Conservation (phyloP, 148 eudicot species). For the Arctostaphylos glauca region DNA sequence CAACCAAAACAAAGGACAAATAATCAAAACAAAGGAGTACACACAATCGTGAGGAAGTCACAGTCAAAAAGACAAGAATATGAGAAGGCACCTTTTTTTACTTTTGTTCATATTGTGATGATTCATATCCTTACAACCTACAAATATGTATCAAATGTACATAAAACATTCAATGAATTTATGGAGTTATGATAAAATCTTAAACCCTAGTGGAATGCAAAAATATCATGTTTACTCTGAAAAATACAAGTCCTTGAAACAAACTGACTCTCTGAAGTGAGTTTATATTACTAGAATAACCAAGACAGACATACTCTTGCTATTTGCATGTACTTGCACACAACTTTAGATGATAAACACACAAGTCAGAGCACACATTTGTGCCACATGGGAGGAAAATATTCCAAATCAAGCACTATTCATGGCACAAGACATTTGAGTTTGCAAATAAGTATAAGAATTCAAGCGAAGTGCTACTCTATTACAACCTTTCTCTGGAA, state of each 20-base stretch:
- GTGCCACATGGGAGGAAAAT: background rate
- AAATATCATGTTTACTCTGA: background rate
- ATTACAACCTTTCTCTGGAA: slow-evolving; percentile 91
- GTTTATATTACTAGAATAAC: background rate
- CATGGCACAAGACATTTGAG: slow-evolving; percentile 2
- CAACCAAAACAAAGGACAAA: background rate
- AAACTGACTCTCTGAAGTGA: background rate
- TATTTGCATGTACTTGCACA: background rate
- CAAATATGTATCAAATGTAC: background rate
- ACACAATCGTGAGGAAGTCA: background rate
- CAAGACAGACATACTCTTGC: background rate
- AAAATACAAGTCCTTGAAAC: background rate
- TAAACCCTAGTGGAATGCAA: background rate
- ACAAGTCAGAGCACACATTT: background rate
- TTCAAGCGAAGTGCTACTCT: background rate
- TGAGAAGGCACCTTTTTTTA: background rate
- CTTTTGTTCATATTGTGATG: background rate
- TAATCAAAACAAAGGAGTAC: background rate
- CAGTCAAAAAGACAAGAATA: background rate
- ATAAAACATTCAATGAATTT: background rate
- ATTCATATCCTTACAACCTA: background rate
- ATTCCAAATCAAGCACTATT: background rate
- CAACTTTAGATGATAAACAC: background rate
- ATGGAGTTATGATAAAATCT: background rate
- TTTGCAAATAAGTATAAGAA: background rate